Evolutionary conservation across 1,284 basidiomycete genomes (phyloP), one percentile per base, ranked within the genome.

Genomic region (Mycena citricolor): DNA sequence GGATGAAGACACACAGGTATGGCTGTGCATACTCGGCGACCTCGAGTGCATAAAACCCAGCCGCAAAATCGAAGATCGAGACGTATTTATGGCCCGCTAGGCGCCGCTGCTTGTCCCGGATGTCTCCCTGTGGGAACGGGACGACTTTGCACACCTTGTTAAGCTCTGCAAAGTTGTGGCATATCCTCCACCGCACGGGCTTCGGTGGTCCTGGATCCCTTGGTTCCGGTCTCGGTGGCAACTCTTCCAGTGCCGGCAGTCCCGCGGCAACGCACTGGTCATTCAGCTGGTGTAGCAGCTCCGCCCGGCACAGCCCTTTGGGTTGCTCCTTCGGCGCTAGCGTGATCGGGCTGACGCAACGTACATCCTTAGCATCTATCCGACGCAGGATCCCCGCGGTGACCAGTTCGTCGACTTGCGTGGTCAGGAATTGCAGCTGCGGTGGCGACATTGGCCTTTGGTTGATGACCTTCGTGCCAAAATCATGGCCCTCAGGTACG

Each of bases 1-100:
- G 65, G 0, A 71, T 54, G 38, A 67, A 69, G 50, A 70, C n/a
- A n/a, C n/a, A 20, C 24, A 25, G 19, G 39, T 67, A 71, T 13
- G 61, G 63, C 24, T 56, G 53, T 0, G 50, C 50, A 5, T 62
- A 60, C 8, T 54, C 42, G 1, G 30, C 56, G 1, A 68, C 43
- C 1, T 45, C 33, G 14, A 59, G 32, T 4, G 61, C 66, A 39
- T 68, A 68, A 57, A 67, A 70, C 1, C 66, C 69, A 2, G 59
- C 54, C 8, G 63, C 60, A 41, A 68, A 66, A 42, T 70, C 63
- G 21, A 68, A 61, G 0, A 59, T 37, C 11, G 42, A 52, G 1
- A 66, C 39, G 48, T 54, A 69, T 5, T 57, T 22, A 32, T 66
- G 58, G 0, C 67, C 64, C 25, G 55, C 55, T 1, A 64, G 39